These are phyloP conservation scores for Pulveroboletus frians DNA, from an alignment of 768 basidiomycete species.

Conservation along the genomic window DNA sequence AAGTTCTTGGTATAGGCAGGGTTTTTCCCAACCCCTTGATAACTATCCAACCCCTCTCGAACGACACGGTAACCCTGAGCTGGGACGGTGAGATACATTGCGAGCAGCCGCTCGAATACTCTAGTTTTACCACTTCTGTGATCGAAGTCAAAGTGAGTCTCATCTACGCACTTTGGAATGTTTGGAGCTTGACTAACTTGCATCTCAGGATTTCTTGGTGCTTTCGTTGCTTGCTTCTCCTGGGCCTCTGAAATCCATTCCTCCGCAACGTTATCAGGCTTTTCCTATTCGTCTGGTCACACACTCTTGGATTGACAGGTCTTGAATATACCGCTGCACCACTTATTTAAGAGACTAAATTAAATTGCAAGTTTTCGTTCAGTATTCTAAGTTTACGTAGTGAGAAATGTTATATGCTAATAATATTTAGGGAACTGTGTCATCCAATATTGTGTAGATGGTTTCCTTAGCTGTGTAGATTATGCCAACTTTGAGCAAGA, in stretches of 20 bases:
- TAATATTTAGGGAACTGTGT: conserved; percentile 2
- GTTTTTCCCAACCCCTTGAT: conserved; percentile 35
- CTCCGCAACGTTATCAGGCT: conserved; percentile 39
- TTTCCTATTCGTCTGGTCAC: conserved; percentile 62
- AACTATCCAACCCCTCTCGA: conserved; percentile 29
- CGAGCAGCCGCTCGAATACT: conserved; percentile 35
- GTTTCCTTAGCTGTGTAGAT: neutral
- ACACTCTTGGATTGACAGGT: conserved; percentile 42
- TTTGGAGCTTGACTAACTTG: neutral
- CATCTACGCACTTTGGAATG: neutral
- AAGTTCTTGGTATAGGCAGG: conserved; percentile 45
- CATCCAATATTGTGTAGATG: neutral
- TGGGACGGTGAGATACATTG: conserved; percentile 57
- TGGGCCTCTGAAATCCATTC: conserved; percentile 31
- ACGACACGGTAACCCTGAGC: conserved; percentile 40
- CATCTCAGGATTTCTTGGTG: conserved; percentile 53
- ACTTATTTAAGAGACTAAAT: conserved; percentile 19
- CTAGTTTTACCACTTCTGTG: conserved; percentile 47
- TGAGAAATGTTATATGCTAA: conserved; percentile 1
- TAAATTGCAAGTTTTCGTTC: conserved; percentile 3
- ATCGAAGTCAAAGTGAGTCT: conserved; percentile 46
- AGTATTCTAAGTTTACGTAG: neutral
- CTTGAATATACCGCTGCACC: conserved; percentile 12
- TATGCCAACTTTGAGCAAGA: neutral
- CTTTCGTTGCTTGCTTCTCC: conserved; percentile 40